Evolutionary conservation across 176 grass and related monocot genomes (phyloP), one percentile per base, ranked within the genome.

Genomic region (Sorghum bicolor): DNA sequence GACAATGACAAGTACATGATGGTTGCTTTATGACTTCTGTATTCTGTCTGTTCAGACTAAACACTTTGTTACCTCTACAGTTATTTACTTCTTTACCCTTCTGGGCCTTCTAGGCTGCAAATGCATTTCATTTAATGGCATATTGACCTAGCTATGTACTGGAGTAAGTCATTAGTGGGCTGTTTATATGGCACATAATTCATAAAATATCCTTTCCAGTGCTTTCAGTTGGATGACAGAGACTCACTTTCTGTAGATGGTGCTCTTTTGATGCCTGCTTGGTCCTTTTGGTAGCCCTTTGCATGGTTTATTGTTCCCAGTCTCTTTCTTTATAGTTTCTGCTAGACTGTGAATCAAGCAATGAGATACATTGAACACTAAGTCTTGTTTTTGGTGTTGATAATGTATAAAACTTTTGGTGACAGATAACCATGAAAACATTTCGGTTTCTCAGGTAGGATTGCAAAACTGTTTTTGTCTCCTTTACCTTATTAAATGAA

Each of bases 361-460:
- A 75, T 50, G 16, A 2, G 43, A 78, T 78, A 30, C 41, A 77
- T 82, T 55, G 15, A 79, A 15, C 29, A 48, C 79, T 64, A 45
- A 45, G 43, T 45, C 70, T 47, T 45, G 50, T 82, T 83, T 55
- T 83, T 55, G 74, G 14, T 17, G 15, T 48, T 48, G 45, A 14
- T 3, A 45, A 45, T 45, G 13, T 45, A 15, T 45, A 45, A 15
- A 48, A 48, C 14, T 36, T 75, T 47, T 10, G 7, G 30, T 60
- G 61, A 22, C 38, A 77, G 45, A 22, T 30, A 70, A 70, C 30
- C 37, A 48, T 75, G 30, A 62, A 71, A 64, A 38, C 6, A 10
- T 87, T 70, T 87, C 72, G 34, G 47, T 87, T 76, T 82, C 47
- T 76, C 71, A 62, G 64, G n/a, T 62, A 48, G 29, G 64, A 77